These are phyloP conservation scores for Dactylorhiza incarnata DNA, from an alignment of 106 monocot species.

Conservation along the genomic window DNA sequence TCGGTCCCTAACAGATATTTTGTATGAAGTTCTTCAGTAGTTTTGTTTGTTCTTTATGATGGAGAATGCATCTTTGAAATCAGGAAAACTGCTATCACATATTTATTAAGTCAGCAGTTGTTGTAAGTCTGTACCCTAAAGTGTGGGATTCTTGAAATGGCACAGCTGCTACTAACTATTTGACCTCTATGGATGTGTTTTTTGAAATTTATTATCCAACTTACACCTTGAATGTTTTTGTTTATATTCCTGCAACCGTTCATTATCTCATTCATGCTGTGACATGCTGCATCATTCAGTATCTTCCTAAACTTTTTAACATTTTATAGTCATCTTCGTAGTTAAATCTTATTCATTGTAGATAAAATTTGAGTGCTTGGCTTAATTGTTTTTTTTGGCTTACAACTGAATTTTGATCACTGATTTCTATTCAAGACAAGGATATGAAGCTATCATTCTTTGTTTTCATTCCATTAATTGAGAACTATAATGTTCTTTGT, in stretches of 20 bases:
- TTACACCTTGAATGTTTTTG: background rate
- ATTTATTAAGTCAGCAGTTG: background rate
- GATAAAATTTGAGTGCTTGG: background rate
- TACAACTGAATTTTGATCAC: background rate
- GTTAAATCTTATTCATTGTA: background rate
- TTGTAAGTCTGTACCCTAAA: background rate
- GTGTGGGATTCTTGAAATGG: background rate
- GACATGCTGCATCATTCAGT: background rate
- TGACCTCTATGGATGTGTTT: background rate
- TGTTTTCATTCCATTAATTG: slow-evolving; percentile 5
- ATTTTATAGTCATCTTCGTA: background rate
- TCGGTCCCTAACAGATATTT: too few relatives aligned
- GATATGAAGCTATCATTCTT: background rate
- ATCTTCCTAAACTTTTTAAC: slow-evolving; percentile 4
- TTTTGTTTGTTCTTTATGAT: background rate
- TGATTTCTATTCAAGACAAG: background rate
- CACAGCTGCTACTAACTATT: background rate
- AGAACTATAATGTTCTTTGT: background rate
- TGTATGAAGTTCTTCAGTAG: background rate
- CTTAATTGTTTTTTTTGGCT: background rate
- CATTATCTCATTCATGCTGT: background rate
- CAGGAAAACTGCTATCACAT: background rate
- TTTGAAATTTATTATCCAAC: background rate
- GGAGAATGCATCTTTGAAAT: background rate
- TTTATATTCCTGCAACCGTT: background rate